Percentiles rank a stretch among this genome's conserved stretches.
These are phyloP conservation scores for Neoboletus brunneissimus DNA, from an alignment of 768 basidiomycete species.

Conservation along the genomic window DNA sequence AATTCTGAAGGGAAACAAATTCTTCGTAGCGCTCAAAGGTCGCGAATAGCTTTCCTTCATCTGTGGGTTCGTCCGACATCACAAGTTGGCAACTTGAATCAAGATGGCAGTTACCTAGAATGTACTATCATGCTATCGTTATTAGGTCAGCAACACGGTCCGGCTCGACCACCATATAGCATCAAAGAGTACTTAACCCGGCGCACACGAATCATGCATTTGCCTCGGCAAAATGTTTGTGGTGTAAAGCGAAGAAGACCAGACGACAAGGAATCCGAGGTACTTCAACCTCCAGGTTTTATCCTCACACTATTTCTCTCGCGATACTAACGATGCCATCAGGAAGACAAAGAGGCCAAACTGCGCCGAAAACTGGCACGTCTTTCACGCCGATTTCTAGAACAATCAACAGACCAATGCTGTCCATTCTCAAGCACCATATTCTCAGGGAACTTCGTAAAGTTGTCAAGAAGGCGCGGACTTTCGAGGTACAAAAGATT, in stretches of 20 bases:
- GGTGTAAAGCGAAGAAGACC: constrained; percentile 46
- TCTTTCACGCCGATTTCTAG: constrained; percentile 17
- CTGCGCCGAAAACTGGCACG: constrained; percentile 57
- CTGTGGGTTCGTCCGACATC: constrained; percentile 39
- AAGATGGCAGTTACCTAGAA: neutral
- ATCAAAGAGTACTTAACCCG: too few relatives aligned
- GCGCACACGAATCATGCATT: constrained; percentile 5
- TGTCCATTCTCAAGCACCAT: constrained; percentile 56
- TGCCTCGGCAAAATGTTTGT: constrained; percentile 5
- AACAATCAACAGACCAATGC: constrained; percentile 8
- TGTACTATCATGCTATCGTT: neutral
- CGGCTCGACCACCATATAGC: too few relatives aligned
- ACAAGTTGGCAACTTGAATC: neutral
- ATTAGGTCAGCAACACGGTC: constrained; percentile 23
- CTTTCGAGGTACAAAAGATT: constrained; percentile 78
- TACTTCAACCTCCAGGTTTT: neutral
- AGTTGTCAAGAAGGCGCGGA: constrained; percentile 75
- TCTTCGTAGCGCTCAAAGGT: constrained; percentile 64
- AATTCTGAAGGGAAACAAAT: constrained; percentile 50
- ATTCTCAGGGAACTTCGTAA: constrained; percentile 69
- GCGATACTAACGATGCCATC: constrained; percentile 4
- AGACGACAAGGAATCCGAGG: constrained; percentile 36
- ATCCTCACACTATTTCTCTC: neutral
- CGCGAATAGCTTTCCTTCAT: constrained; percentile 47
- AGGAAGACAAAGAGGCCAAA: constrained; percentile 43